Evolutionary conservation across 1,284 basidiomycete genomes (phyloP).

Genomic region (Fomitopsis schrenkii): DNA sequence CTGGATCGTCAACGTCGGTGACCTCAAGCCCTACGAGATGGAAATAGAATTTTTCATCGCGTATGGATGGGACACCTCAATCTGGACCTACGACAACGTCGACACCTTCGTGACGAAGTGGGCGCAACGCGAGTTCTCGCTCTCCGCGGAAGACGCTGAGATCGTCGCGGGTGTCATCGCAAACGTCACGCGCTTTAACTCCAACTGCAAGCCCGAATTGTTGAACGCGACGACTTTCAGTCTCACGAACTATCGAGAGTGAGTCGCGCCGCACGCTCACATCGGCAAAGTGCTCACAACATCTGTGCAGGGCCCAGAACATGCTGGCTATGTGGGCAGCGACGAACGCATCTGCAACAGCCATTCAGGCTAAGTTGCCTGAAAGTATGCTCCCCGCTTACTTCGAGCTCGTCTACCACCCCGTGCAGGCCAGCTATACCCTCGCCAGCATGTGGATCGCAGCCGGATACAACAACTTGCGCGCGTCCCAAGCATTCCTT

Average conservation of each 20-base stretch:
- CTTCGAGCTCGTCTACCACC: constrained; percentile 66
- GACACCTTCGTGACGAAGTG: constrained; percentile 49
- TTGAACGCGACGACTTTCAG: constrained; percentile 61
- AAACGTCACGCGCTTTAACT: constrained; percentile 59
- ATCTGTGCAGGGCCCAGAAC: constrained; percentile 45
- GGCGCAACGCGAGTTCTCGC: constrained; percentile 65
- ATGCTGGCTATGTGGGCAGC: constrained; percentile 47
- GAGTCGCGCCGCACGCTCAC: constrained; percentile 21
- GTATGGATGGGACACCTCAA: constrained; percentile 55
- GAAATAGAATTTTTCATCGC: constrained; percentile 67
- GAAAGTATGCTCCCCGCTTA: constrained; percentile 49
- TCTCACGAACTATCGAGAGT: constrained; percentile 66
- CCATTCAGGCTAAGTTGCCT: constrained; percentile 51
- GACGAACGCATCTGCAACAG: constrained; percentile 45
- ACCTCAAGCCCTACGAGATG: constrained; percentile 71
- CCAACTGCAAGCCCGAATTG: constrained; percentile 65
- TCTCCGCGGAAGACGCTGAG: constrained; percentile 33
- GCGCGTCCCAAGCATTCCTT: constrained; percentile 59
- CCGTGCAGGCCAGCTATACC: constrained; percentile 54
- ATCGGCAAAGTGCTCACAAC: background rate
- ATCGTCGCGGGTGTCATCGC: constrained; percentile 49
- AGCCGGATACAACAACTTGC: constrained; percentile 57
- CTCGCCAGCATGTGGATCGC: constrained; percentile 53
- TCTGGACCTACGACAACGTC: constrained; percentile 50
- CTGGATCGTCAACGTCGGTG: constrained; percentile 66